Conservation (phyloP, 1,284 basidiomycete genomes). For the Heterobasidion parviporum region DNA sequence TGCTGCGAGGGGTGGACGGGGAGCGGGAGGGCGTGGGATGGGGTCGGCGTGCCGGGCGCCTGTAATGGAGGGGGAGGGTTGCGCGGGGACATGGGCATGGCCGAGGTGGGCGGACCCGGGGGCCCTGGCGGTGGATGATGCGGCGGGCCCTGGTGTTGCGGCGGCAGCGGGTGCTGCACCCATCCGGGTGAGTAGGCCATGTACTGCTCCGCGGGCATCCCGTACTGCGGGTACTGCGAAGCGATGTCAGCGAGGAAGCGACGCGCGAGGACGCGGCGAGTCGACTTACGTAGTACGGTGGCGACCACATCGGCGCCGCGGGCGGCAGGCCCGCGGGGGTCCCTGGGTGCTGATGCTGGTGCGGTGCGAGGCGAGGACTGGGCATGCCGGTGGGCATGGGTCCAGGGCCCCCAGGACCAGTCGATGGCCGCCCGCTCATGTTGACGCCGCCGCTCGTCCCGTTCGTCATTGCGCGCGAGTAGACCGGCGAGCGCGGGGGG, state of each 20-base stretch:
- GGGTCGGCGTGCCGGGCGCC: conserved; percentile 54
- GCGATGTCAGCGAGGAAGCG: conserved; percentile 1
- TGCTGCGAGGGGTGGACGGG: conserved; percentile 37
- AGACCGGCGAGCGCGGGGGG: conserved; percentile 58
- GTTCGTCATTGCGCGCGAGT: conserved; percentile 53
- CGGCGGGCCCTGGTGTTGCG: conserved; percentile 27
- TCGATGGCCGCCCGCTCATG: conserved; percentile 44
- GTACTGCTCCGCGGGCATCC: conserved; percentile 24
- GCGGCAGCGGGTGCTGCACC: conserved; percentile 23
- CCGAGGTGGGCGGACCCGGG: conserved; percentile 32
- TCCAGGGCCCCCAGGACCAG: conserved; percentile 42
- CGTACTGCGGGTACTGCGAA: conserved; percentile 20
- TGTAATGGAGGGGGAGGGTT: conserved; percentile 44
- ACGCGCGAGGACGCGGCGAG: background rate
- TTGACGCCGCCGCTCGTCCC: conserved; percentile 35
- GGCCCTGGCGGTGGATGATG: conserved; percentile 20
- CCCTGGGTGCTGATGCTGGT: conserved; percentile 43
- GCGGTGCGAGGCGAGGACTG: conserved; percentile 56
- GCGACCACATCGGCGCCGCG: conserved; percentile 24
- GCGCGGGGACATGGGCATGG: conserved; percentile 57
- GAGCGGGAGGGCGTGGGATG: conserved; percentile 46
- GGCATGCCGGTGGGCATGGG: conserved; percentile 43
- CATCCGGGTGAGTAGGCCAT: conserved; percentile 24
- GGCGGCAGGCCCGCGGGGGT: conserved; percentile 31
- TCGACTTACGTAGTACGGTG: conserved; percentile 29